Evolutionary conservation across 2,329 filamentous ascomycete species (phyloP), one percentile per base, ranked within the genome.

Genomic region (Nemania serpens): DNA sequence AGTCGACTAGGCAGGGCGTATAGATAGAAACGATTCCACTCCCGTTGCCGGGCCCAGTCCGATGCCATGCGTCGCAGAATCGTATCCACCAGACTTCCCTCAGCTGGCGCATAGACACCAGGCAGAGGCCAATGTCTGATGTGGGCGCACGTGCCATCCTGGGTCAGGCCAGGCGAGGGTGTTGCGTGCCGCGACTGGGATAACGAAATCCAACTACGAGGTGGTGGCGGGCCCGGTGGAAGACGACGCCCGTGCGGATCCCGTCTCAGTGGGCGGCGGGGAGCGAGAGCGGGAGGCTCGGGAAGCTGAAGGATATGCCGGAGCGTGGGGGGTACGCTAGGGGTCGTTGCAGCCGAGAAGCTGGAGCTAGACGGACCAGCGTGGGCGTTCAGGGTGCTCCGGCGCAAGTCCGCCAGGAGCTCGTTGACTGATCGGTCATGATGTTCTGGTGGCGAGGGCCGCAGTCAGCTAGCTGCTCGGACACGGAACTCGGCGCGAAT

Each of bases 271-370:
- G 75, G 75, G 45, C 79, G 76, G 58, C 84, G 78, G 25, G 83
- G 82, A 25, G 73, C 72, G 29, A 82, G 84, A 10, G 78, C 72
- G 22, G 83, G 84, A 29, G 82, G 81, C 68, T 86, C 84, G 60
- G 84, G 84, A 58, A 87, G 79, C 68, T 84, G 81, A 53, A 88
- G 81, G 61, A 88, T 81, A 61, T 82, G 78, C 61, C 84, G 82
- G 68, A 88, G 80, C 55, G 79, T 76, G 4, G 86, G 85, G 55
- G 85, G 86, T 2, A 88, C 78, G 61, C 82, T 86, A n/a, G 83
- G 84, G 34, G 67, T 55, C 20, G 63, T 64, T 9, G 65, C 63
- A 50, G 74, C 69, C 58, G 73, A 72, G 50, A 73, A 68, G 59
- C 73, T 68, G 64, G 70, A 66, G 60, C 69, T 62, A 56, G 67